A percentile compares a stretch with the other conserved stretches of the same genome.
phyloP scores from a whole-genome alignment of 208 protist genomes.

The Wallacemonas collosoma region DNA sequence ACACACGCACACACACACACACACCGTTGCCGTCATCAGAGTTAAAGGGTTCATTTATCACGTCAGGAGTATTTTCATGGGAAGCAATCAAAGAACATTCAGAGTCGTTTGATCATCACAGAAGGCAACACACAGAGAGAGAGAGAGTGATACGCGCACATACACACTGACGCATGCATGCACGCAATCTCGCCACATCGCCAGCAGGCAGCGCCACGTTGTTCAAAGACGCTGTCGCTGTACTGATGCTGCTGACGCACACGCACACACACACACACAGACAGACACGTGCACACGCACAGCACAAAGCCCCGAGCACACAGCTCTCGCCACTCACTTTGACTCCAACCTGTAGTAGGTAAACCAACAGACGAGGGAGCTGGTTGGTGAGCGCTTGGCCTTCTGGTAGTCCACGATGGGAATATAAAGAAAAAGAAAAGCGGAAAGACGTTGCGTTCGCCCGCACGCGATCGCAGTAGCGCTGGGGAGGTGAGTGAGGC shows the following conservation, averaged over 20 bases:
- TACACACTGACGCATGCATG: not conserved
- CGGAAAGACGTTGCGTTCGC: no score
- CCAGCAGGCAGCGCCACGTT: constrained; percentile 38
- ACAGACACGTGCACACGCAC: not conserved
- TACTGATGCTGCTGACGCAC: constrained; percentile 33
- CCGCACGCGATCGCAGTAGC: no score
- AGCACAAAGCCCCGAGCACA: not conserved
- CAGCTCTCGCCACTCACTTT: constrained; percentile 38
- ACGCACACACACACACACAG: not conserved
- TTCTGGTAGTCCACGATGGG: no score
- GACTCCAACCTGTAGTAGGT: constrained; percentile 27
- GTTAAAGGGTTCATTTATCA: constrained; percentile 45
- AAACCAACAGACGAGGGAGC: constrained; percentile 27
- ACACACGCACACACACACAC: not conserved
- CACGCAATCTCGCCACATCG: constrained; percentile 31
- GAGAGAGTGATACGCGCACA: not conserved
- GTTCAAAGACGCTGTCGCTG: constrained; percentile 25
- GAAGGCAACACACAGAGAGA: not conserved
- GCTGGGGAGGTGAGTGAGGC: no score
- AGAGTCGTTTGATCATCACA: constrained; percentile 35
- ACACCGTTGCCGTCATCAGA: constrained; percentile 27
- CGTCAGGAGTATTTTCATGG: constrained; percentile 31
- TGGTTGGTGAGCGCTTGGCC: constrained; percentile 35
- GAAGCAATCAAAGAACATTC: constrained; percentile 34
- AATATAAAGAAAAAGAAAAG: no score